Conservation (phyloP, 306 rosid species). For the Castanopsis chinensis region DNA sequence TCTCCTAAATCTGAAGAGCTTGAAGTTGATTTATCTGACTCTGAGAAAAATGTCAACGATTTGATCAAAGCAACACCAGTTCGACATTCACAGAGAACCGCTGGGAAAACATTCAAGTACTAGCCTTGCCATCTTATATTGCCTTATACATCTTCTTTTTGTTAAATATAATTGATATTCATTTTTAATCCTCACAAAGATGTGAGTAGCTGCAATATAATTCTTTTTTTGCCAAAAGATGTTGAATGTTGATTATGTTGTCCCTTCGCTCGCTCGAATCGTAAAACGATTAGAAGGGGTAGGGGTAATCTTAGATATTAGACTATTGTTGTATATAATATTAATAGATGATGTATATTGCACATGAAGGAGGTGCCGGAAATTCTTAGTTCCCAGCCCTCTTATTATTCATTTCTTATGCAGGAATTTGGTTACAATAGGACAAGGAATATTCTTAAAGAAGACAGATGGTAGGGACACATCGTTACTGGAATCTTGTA, state of each 20-base stretch:
- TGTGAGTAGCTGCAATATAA: neutral
- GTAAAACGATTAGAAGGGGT: neutral
- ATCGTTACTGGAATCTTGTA: too few species aligned
- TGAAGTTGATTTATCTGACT: constrained; percentile 53
- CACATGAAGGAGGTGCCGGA: too few species aligned
- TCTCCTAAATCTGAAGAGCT: constrained; percentile 36
- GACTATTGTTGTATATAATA: neutral
- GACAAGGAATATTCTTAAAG: too few species aligned
- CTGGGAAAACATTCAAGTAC: constrained; percentile 66
- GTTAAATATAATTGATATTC: too few species aligned
- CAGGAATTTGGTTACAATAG: too few species aligned
- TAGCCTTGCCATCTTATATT: constrained; percentile 31
- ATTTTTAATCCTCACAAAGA: neutral
- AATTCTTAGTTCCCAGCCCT: too few species aligned
- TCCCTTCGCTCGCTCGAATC: neutral
- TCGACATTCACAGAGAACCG: constrained; percentile 71
- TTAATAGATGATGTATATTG: too few species aligned
- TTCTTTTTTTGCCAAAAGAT: neutral
- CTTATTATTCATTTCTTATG: too few species aligned
- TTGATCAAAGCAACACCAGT: constrained; percentile 44
- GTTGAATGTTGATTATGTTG: neutral
- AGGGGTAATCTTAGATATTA: neutral
- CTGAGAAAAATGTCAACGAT: constrained; percentile 42
- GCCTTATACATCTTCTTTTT: constrained; percentile 4
- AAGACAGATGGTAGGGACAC: too few species aligned